Base-by-base conservation (phyloP, 2,329 filamentous ascomycete genomes). In the Triangularia verruculosa region DNA sequence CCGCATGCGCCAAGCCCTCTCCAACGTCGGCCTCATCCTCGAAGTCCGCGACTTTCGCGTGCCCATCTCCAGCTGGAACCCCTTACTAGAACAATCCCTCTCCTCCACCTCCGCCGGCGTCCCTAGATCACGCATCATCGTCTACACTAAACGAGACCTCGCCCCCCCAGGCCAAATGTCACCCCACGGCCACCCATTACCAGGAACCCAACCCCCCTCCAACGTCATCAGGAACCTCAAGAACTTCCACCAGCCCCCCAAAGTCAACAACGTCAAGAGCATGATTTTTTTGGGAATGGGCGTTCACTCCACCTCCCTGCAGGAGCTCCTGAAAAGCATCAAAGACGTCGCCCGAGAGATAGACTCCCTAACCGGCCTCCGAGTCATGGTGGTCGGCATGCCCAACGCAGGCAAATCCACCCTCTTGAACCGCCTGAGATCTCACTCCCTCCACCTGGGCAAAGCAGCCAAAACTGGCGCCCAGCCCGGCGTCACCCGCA, bases 351-450 rank as follows among this genome's bases (percentile, higher is more conserved):
- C 83, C 24, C 67, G 72, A n/a, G 73, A 77, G 25, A 74, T 76
- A 28, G 80, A 87, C 70, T 85, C 85, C 22, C 78, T 98, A n/a
- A 88, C 91, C 7, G 93, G 93, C n/a, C 84, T 92, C 69, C 86
- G 93, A 57, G 86, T 93, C 62, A 85, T 99, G 75, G 86, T 98
- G 0, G 93, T 98, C 13, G 95, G 95, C 61, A 97, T 99, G 93
- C 95, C 95, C 34, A 99, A 99, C 74, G 92, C 97, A 0, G 95
- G 95, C 34, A 99, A 99, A 78, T 96, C 92, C 55, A 93, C 93
- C 1, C 82, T 99, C n/a, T 86, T 99, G 51, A 99, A 99, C 75
- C 86, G 88, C 15, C 83, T 98, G 57, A 89, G 95, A 20, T 84
- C 82, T 47, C 80, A 83, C 17, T 92, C 92, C 47, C 83, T 91